Conservation (phyloP, 2,329 filamentous ascomycete genomes). For the Alternaria infectoria region DNA sequence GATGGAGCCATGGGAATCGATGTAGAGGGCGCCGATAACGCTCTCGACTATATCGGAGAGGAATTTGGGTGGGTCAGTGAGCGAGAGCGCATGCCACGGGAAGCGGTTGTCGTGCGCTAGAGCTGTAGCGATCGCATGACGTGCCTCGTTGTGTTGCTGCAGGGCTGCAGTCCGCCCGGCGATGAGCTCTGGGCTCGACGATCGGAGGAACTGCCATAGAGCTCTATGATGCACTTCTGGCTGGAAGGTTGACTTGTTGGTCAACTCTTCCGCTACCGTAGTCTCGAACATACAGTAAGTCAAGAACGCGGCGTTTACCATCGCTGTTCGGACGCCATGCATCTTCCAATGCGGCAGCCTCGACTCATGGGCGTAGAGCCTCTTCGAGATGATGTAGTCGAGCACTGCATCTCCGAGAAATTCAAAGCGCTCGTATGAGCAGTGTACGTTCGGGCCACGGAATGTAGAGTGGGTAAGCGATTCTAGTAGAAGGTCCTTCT, state of each 20-base stretch:
- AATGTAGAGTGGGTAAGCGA: slow-evolving; percentile 80
- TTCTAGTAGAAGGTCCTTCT: slow-evolving; percentile 72
- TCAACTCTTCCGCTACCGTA: slow-evolving; percentile 44
- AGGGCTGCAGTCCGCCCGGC: slow-evolving; percentile 54
- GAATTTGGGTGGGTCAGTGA: slow-evolving; percentile 52
- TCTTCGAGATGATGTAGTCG: slow-evolving; percentile 74
- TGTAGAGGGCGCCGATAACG: slow-evolving; percentile 79
- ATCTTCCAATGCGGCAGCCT: slow-evolving; percentile 66
- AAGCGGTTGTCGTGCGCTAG: slow-evolving; percentile 63
- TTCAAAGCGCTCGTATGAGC: slow-evolving; percentile 77
- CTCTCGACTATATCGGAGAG: slow-evolving; percentile 71
- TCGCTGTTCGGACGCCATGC: slow-evolving; percentile 75
- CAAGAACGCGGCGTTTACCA: slow-evolving; percentile 82
- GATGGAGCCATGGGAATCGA: slow-evolving; percentile 63
- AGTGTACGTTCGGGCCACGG: slow-evolving; percentile 48
- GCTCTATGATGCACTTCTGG: slow-evolving; percentile 44
- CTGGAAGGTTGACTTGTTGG: slow-evolving; percentile 40
- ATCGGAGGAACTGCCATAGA: slow-evolving; percentile 75
- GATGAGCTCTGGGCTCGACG: slow-evolving; percentile 58
- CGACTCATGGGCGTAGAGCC: slow-evolving; percentile 61
- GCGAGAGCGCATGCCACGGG: slow-evolving; percentile 77
- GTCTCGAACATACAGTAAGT: slow-evolving; percentile 75
- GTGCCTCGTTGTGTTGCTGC: slow-evolving; percentile 57
- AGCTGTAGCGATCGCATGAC: slow-evolving; percentile 56
- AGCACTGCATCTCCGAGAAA: slow-evolving; percentile 88